Base-by-base conservation (phyloP, 2,329 filamentous ascomycete species). In the Stachybotrys echinatus region DNA sequence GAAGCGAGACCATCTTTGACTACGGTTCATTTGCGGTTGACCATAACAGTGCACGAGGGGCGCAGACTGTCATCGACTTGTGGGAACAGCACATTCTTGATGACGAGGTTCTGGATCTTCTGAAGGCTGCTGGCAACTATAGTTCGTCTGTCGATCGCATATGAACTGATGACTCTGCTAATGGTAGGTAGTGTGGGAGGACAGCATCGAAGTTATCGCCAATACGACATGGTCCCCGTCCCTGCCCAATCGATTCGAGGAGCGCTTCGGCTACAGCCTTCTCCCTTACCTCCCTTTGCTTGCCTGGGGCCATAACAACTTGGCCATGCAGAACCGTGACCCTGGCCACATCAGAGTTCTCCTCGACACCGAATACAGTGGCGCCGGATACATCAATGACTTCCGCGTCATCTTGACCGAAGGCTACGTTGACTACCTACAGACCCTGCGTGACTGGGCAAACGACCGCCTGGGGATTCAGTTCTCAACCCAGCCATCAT, bases 341-440 rank as follows among this genome's bases (percentile, higher is more conserved):
- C 49, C 49, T 2, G 49, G 49, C 10, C 27, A 27, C 14, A 48
- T 50, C 18, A 21, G 42, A 12, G 47, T 39, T 22, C n/a, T 43
- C 0, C 45, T 50, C 3, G 49, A 50, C 2, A 48, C 20, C 3
- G 27, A 34, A 2, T 22, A 44, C 18, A 14, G 48, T 12, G 20
- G 23, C 2, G 27, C 27, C 1, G 23, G 45, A 20, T 51, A 45
- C 12, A 42, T 48, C 3, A 48, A 48, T n/a, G 42, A 51, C 31
- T 51, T 46, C 17, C 50, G 38, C 3, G 19, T 18, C 5, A 31
- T 20, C 5, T 20, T 51, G 5, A 14, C 37, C 12, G 34, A 48
- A 17, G 50, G 50, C 1, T 51, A 51, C 17, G 20, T 23, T 2
- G 43, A 52, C n/a, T 52, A 52, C n/a, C 46, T 51, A 2, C 42